Evolutionary conservation across 2,329 filamentous ascomycete species (phyloP), one percentile per base, ranked within the genome.

Genomic region (Huntiella omanensis): DNA sequence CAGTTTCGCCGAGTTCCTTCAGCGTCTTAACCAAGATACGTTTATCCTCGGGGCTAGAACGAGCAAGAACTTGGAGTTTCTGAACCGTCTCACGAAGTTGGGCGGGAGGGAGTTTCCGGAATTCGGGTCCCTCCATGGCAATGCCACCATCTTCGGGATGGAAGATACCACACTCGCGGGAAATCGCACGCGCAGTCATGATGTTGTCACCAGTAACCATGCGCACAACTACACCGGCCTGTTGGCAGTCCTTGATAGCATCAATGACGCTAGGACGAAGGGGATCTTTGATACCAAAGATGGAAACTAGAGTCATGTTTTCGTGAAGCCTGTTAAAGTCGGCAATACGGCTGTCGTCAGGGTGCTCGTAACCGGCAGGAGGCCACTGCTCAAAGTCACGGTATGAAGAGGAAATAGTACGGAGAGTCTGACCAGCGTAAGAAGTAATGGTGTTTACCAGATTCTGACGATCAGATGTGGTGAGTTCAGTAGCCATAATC

Each of bases 321-420:
- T 66, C 62, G 40, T 71, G 59, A 53, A 77, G 62, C 44, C 69
- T 56, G 7, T 73, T 79, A 45, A 79, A 70, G 16, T 68, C 69
- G n/a, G 50, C 50, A 5, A 56, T 57, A 6, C 82, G 75, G 3
- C 42, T 33, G 3, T 49, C 48, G 5, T 47, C 46, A 2, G 40
- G 40, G 3, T 43, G 44, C 12, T 70, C 62, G n/a, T 69, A 75
- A 43, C 70, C 65, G 51, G 79, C 73, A 13, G 68, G 78, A 19
- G 83, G 83, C 83, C 83, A 88, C 48, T 71, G 70, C 33, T 80
- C 72, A 53, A 85, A 87, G 55, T 88, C 83, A 45, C 76, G 77
- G 59, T 83, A 86, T 19, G 83, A 65, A 49, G 87, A 68, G 35
- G 75, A 80, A 52, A 88, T 86, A 1, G 82, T 86, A 50, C 83